Base-by-base conservation (phyloP, 2,329 filamentous ascomycete species). In the Macrophomina phaseolina region DNA sequence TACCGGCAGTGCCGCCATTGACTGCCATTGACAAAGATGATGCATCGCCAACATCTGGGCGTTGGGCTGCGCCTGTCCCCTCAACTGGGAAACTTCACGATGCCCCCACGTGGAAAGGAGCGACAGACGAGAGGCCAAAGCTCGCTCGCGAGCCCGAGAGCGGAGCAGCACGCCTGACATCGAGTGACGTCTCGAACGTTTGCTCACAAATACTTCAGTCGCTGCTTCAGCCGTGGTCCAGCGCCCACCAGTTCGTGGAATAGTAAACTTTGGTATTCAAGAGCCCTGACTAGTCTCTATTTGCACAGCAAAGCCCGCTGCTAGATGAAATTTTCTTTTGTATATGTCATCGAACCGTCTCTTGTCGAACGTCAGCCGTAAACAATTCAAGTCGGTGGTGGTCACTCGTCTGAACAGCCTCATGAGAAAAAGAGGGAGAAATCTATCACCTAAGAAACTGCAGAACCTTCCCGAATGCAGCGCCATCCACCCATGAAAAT, bases 391-490 rank as follows among this genome's bases (percentile, higher is more conserved):
- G 23, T 45, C 11, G 48, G 32, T 51, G 48, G 32, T 51, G 48
- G 61, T 64, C 61, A 64, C 61, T 40, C 61, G 12, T 64, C 61
- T 49, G 58, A 36, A 62, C 34, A 49, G 58, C 42, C 40, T 45
- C 16, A 14, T 62, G 38, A 65, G 51, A 49, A 65, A 65, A 23
- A 23, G 23, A 56, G 52, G 45, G 51, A 40, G 40, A 66, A 61
- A 66, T 66, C 64, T 66, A 66, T 66, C 55, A 51, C 55, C 64
- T 56, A 60, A 52, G 28, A 42, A 66, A 66, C 42, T 65, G 53
- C 38, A 61, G 64, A 66, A 46, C 55, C 64, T 51, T 60, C 55
- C 64, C 64, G 64, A 66, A 66, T 61, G 64, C 64, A 66, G 64
- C 64, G 64, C 64, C 64, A 61, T 52, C 64, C 64, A 55, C 64